Evolutionary conservation across 129 eudicot species (phyloP).

Genomic region (Flaveria bidentis): DNA sequence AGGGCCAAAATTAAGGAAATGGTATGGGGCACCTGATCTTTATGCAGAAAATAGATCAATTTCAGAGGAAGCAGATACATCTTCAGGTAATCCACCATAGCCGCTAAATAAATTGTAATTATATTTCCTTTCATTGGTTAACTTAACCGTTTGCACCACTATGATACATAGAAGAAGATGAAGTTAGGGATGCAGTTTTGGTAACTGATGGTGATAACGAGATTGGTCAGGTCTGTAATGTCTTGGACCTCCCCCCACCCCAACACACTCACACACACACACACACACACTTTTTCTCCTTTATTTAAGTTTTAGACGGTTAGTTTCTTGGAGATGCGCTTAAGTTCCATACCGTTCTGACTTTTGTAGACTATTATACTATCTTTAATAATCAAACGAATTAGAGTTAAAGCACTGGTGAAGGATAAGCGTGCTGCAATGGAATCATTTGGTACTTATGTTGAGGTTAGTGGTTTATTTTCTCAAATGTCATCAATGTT

Average conservation of each 20-base stretch:
- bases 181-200: constrained; percentile 80
- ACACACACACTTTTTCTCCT: background rate
- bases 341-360: constrained; percentile 10
- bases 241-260: background rate
- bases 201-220: constrained; percentile 93
- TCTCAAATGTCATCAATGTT: background rate
- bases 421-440: constrained; percentile 84
- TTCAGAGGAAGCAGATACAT: constrained; percentile 49
- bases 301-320: background rate
- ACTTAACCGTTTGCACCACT: constrained; percentile 24
- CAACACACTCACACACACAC: too few species aligned
- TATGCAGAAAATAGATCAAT: constrained; percentile 54
- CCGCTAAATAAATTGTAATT: background rate
- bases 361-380: constrained; percentile 76
- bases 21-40: constrained; percentile 96
- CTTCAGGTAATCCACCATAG: constrained; percentile 46
- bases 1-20: constrained; percentile 95
- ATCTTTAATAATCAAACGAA: constrained; percentile 73
- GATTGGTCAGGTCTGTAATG: constrained; percentile 79
- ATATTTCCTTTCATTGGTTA: constrained; percentile 21
- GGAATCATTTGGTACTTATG: constrained; percentile 94
- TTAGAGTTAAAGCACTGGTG: constrained; percentile 88
- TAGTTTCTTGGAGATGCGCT: background rate
- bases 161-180: constrained; percentile 59
- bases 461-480: constrained; percentile 62